phyloP scores from a whole-genome alignment of 2,329 filamentous ascomycete genomes.

The Colletotrichum musicola region DNA sequence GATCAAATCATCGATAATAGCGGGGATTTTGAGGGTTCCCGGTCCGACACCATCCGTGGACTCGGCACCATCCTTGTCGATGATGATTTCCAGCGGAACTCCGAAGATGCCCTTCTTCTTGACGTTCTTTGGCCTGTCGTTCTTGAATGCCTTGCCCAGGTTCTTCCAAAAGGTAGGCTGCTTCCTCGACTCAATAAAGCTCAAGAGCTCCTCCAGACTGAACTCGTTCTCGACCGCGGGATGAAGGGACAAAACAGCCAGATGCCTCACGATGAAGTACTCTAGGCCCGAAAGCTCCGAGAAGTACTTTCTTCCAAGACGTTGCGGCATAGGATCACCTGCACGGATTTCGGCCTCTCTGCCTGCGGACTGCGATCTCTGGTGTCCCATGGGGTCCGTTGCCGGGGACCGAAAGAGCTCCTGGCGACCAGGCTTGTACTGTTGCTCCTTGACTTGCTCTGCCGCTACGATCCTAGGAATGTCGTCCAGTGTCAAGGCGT shows the following conservation, averaged over 20 bases:
- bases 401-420: constrained; percentile 71
- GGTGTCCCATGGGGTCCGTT: constrained; percentile 73
- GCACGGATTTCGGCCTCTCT: constrained; percentile 64
- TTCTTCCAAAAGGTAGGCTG: constrained; percentile 96
- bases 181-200: constrained; percentile 93
- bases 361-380: constrained; percentile 69
- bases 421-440: constrained; percentile 81
- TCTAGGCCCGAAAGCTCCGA: constrained; percentile 95
- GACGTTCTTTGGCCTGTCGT: constrained; percentile 79
- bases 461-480: constrained; percentile 96
- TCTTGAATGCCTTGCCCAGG: constrained; percentile 95
- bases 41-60: constrained; percentile 98
- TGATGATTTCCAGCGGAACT: constrained; percentile 86
- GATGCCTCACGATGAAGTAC: constrained; percentile 96
- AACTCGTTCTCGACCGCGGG: constrained; percentile 91
- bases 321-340: constrained; percentile 66
- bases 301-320: constrained; percentile 83
- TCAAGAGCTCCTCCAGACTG: constrained; percentile 90
- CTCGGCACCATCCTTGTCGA: constrained; percentile 94
- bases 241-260: constrained; percentile 95
- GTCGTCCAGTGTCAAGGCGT: constrained; percentile 93
- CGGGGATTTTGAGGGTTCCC: constrained; percentile 88
- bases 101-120: constrained; percentile 98
- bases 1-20: constrained; percentile 94
- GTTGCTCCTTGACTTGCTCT: constrained; percentile 88